Evolutionary conservation across 2,329 filamentous ascomycete species (phyloP).

Genomic region (Ophiosphaerella narmari): DNA sequence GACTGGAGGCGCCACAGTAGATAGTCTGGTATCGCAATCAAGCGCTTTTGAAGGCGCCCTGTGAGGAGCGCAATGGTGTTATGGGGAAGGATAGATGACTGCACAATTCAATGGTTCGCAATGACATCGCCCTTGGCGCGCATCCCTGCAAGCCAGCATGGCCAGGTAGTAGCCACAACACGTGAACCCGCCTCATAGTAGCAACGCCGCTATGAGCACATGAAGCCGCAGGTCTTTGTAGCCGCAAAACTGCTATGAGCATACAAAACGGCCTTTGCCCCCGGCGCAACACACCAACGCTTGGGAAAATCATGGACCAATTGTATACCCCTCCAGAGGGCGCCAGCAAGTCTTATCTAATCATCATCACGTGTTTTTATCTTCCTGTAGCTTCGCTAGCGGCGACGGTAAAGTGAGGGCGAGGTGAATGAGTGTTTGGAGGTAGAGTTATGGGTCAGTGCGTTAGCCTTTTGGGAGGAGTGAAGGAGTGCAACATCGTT

Average conservation of each 20-base stretch:
- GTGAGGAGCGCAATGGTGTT: neutral
- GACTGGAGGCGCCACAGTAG: neutral
- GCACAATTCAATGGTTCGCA: slow-evolving; percentile 13
- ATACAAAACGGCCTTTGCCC: too few species aligned
- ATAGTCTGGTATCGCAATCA: neutral
- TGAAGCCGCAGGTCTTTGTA: too few species aligned
- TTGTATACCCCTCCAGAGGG: neutral
- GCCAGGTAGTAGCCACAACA: neutral
- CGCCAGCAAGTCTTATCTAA: neutral
- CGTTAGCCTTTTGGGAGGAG: neutral
- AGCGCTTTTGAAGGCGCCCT: neutral
- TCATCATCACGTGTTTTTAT: neutral
- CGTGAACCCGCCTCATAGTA: neutral
- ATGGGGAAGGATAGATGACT: slow-evolving; percentile 1
- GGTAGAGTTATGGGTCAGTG: neutral
- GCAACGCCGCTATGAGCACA: too few species aligned
- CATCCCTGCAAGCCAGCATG: slow-evolving; percentile 7
- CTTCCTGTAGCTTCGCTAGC: neutral
- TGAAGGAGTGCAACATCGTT: neutral
- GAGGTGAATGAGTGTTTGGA: neutral
- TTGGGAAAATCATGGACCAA: too few species aligned
- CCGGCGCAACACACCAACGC: too few species aligned
- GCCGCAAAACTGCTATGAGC: too few species aligned
- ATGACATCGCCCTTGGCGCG: slow-evolving; percentile 31
- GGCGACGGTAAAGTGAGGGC: neutral